Conservation (phyloP, 2,329 filamentous ascomycete species). For the Colletotrichum siamense region DNA sequence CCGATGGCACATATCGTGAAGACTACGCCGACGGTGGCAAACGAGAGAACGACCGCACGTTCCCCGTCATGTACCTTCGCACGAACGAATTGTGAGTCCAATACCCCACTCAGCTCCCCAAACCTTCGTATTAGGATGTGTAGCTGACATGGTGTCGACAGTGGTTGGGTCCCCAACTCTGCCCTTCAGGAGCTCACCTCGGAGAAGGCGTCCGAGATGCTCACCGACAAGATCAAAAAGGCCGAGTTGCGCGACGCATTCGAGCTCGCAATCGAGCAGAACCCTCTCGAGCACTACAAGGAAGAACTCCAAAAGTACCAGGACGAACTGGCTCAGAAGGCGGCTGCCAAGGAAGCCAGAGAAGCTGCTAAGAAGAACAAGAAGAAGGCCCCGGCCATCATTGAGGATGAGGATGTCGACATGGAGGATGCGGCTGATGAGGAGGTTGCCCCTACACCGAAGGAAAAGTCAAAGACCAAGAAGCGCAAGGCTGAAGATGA, state of each 20-base stretch:
- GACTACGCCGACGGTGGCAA: slow-evolving; percentile 89
- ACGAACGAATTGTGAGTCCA: slow-evolving; percentile 95
- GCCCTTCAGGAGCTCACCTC: slow-evolving; percentile 80
- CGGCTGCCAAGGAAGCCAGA: slow-evolving; percentile 51
- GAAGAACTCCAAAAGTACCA: slow-evolving; percentile 73
- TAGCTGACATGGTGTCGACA: slow-evolving; percentile 39
- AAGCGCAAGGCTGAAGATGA: slow-evolving; percentile 91
- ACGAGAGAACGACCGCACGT: slow-evolving; percentile 83
- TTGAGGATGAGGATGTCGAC: slow-evolving; percentile 63
- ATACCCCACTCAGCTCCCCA: neutral
- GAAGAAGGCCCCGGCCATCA: slow-evolving; percentile 53
- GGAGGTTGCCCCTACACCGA: slow-evolving; percentile 56
- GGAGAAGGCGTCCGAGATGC: slow-evolving; percentile 70
- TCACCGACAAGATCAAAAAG: slow-evolving; percentile 82
- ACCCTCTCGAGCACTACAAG: slow-evolving; percentile 85
- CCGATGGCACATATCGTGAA: slow-evolving; percentile 86
- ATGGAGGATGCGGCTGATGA: slow-evolving; percentile 67
- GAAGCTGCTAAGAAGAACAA: slow-evolving; percentile 54
- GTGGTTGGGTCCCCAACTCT: slow-evolving; percentile 90
- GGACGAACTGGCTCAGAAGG: slow-evolving; percentile 68
- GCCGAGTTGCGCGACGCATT: slow-evolving; percentile 76
- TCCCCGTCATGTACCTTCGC: slow-evolving; percentile 91
- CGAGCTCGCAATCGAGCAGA: slow-evolving; percentile 76
- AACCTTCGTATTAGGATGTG: neutral
- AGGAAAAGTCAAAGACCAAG: slow-evolving; percentile 75